A percentile compares a stretch with the other conserved stretches of the same genome.
Conservation (phyloP, 306 rosid genomes). For the Vachellia pachyceras region DNA sequence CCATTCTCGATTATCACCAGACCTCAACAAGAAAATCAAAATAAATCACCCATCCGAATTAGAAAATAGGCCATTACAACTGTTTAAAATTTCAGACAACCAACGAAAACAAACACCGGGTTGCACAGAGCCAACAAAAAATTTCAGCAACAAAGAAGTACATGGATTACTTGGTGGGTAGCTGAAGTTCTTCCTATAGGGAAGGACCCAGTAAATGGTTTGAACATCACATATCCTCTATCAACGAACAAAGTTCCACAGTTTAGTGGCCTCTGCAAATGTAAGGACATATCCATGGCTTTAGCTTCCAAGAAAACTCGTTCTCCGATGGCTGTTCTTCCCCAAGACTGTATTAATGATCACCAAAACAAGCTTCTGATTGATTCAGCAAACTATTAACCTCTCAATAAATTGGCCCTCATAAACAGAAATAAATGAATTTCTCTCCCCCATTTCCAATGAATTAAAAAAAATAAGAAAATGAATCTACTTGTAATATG, state of each 20-base stretch:
- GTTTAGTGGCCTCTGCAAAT: slow-evolving; percentile 46
- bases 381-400: slow-evolving; percentile 16
- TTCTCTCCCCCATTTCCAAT: not conserved
- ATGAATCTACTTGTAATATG: not conserved
- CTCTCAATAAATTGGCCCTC: slow-evolving; percentile 22
- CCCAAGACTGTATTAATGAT: not conserved
- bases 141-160: not conserved
- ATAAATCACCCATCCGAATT: not conserved
- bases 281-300: slow-evolving; percentile 61
- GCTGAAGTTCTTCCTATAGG: slow-evolving; percentile 43
- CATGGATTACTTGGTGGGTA: slow-evolving; percentile 41
- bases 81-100: not conserved
- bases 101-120: not conserved
- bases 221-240: slow-evolving; percentile 49
- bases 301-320: slow-evolving; percentile 7
- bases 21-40: slow-evolving; percentile 10
- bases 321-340: slow-evolving; percentile 13
- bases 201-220: slow-evolving; percentile 49
- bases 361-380: slow-evolving; percentile 18
- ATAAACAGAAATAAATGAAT: not conserved
- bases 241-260: slow-evolving; percentile 48
- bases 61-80: not conserved
- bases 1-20: not conserved
- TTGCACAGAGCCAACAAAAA: not conserved
- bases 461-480: not conserved